Evolutionary conservation across 2,329 filamentous ascomycete species (phyloP).

Genomic region (Neonectria sp.): DNA sequence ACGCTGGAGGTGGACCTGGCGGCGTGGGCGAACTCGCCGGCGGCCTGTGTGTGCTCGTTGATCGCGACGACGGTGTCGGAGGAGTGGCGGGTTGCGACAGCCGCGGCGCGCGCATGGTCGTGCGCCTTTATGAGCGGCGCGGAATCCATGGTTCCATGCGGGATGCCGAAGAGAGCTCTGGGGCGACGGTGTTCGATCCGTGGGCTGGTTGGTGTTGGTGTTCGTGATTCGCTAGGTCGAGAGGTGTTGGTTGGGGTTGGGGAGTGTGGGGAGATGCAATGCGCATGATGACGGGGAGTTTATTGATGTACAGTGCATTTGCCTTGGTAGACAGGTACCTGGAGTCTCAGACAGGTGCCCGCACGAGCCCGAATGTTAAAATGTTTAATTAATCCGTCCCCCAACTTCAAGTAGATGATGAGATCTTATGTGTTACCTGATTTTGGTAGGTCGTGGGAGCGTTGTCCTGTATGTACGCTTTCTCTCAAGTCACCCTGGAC

Average conservation of each 20-base stretch:
- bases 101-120: slow-evolving; percentile 89
- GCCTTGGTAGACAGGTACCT: neutral
- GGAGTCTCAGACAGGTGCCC: neutral
- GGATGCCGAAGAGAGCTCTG: slow-evolving; percentile 9
- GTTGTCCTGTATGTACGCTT: neutral
- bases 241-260: slow-evolving; percentile 12
- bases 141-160: slow-evolving; percentile 53
- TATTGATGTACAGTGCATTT: neutral
- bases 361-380: neutral
- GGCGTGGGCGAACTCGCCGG: slow-evolving; percentile 89
- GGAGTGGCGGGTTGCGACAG: slow-evolving; percentile 81
- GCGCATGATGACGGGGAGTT: slow-evolving; percentile 10
- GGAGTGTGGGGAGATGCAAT: slow-evolving; percentile 22
- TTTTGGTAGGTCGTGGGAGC: neutral
- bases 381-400: neutral
- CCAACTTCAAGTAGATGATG: no score
- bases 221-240: neutral
- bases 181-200: neutral
- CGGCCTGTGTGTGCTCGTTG: slow-evolving; percentile 89
- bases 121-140: slow-evolving; percentile 76
- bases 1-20: slow-evolving; percentile 77
- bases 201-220: neutral
- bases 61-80: slow-evolving; percentile 85
- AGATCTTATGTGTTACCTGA: neutral
- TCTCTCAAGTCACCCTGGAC: neutral